A percentile compares a stretch with the other conserved stretches of the same genome.
Evolutionary conservation across 2,329 filamentous ascomycete genomes (phyloP).

Genomic region (Bipolaris gigantea): DNA sequence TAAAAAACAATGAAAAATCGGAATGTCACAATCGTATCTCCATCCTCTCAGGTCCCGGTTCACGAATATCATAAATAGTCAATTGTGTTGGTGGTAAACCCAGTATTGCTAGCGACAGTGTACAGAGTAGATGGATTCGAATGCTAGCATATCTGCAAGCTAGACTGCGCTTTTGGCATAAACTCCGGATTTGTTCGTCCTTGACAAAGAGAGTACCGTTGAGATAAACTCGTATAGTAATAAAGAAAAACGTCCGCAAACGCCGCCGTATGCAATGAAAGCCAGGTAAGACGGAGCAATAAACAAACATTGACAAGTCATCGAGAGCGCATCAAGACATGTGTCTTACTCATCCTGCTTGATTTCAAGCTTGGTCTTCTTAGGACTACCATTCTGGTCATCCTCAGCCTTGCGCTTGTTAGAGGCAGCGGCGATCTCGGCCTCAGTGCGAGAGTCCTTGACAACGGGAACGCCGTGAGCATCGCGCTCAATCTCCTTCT

Average conservation of each 20-base stretch:
- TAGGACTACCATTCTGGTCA: slow-evolving; percentile 22
- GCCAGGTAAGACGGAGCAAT: not conserved
- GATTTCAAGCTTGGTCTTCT: slow-evolving; percentile 43
- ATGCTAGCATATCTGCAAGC: not conserved
- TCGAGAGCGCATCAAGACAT: not conserved
- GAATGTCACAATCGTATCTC: no score
- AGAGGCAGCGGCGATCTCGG: slow-evolving; percentile 17
- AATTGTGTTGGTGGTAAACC: not conserved
- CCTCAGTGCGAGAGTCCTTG: slow-evolving; percentile 25
- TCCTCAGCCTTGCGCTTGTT: slow-evolving; percentile 43
- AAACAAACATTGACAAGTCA: not conserved
- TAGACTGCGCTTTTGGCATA: not conserved
- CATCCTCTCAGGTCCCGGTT: no score
- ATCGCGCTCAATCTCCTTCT: slow-evolving; percentile 29
- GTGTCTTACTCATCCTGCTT: slow-evolving; percentile 36
- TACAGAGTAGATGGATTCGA: not conserved
- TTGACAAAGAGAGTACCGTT: not conserved
- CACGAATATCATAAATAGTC: not conserved
- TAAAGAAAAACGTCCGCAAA: not conserved
- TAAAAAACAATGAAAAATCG: no score
- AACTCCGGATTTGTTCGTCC: not conserved
- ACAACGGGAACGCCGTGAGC: slow-evolving; percentile 33
- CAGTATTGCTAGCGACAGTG: not conserved
- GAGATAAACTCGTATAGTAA: not conserved
- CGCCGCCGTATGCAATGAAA: slow-evolving; percentile 1